Conservation (phyloP, 1,284 basidiomycete species). For the Boletus hoseneyae region DNA sequence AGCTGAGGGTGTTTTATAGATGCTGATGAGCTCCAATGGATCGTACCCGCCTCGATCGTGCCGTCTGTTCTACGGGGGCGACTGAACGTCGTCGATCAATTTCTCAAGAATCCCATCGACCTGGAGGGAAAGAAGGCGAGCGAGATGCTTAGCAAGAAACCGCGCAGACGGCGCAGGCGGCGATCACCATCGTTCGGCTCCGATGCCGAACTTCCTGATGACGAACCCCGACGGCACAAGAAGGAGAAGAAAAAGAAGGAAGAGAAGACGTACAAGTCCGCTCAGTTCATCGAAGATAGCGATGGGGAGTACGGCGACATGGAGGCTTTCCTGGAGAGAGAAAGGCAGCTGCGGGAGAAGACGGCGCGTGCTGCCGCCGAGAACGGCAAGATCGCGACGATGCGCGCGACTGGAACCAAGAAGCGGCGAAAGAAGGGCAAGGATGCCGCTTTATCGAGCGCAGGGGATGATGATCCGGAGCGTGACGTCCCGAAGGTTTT, state of each 20-base stretch:
- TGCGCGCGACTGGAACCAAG: constrained; percentile 67
- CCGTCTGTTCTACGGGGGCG: constrained; percentile 62
- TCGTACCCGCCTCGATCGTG: constrained; percentile 63
- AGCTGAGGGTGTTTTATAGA: constrained; percentile 38
- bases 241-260: constrained; percentile 65
- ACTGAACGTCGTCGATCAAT: constrained; percentile 72
- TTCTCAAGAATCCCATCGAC: constrained; percentile 70
- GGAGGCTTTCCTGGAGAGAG: constrained; percentile 76
- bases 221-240: constrained; percentile 44
- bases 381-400: constrained; percentile 46
- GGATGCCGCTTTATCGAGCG: constrained; percentile 8
- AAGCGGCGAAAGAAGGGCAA: constrained; percentile 48
- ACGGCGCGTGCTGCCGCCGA: constrained; percentile 47
- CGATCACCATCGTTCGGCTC: constrained; percentile 46
- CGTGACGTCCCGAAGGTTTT: neutral
- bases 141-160: constrained; percentile 63
- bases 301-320: constrained; percentile 77
- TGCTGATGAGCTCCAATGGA: constrained; percentile 75
- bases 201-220: constrained; percentile 41
- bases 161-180: constrained; percentile 47
- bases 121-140: constrained; percentile 70
- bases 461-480: constrained; percentile 9
- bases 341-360: constrained; percentile 53
- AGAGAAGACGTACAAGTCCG: constrained; percentile 76
- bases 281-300: constrained; percentile 87